Base-by-base conservation (phyloP, 192 early-diverging fungal species). In the Coemansia sp. region DNA sequence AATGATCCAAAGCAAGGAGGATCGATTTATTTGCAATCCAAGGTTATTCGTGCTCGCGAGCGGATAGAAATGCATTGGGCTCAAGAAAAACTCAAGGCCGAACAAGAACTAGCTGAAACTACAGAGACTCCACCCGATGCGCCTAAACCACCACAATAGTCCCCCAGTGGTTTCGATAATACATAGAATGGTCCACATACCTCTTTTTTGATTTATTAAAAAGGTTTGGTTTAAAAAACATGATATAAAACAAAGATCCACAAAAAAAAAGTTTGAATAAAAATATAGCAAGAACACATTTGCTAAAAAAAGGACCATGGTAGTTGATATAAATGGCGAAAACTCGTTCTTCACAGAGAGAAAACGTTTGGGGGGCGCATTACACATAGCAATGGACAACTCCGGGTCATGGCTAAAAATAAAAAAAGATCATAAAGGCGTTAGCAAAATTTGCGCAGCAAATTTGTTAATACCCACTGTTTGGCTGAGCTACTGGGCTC, bases 11-110 rank as follows among this genome's bases (percentile, higher is more conserved):
- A 88, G 32, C 82, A 85, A 37, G 95, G 95, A 41, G 97, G 97
- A 8, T 94, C 95, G 4, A 91, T 96, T 47, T 99, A 99, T 71
- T 64, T 99, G 30, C 95, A 97, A 63, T 94, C 93, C 38, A 99
- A 99, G 74, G 87, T 99, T 7, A 87, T 93, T 11, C 78, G 94
- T 55, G 97, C 97, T 24, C 93, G 93, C 62, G 97, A 99, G 78
- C 90, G 97, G 70, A 80, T 98, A 65, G 95, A 98, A 56, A 82
- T 94, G 86, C 94, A 98, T 68, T 84, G 92, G 83, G 88, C 87
- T 35, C 77, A 84, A 53, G 71, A 76, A 40, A 84, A 74, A 45
- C 62, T 82, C 9, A 67, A 71, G 59, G 80, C 80, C 12, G 71
- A 82, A 45, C 71, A 76, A 35, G 73, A 74, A 20, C 59, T 53